Evolutionary conservation across 2,329 filamentous ascomycete genomes (phyloP), one percentile per base, ranked within the genome.

Genomic region (Teratosphaeria destructans): DNA sequence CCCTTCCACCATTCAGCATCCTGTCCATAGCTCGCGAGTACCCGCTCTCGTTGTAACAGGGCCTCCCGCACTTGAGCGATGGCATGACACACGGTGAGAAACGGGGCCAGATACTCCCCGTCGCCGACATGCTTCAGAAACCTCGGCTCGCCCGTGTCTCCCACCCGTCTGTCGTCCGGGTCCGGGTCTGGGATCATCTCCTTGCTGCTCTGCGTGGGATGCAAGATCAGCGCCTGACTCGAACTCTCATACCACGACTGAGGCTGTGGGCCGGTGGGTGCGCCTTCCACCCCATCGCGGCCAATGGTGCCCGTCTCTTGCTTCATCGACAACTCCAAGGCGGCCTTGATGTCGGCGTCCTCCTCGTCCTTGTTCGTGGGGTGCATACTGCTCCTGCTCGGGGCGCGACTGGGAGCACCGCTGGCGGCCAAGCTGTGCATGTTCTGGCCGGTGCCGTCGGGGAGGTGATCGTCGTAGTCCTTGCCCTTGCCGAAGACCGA

Each of bases 1-100:
- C 84, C 84, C 65, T 79, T 81, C 84, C 84, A 87, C 84, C 84
- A 87, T 11, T 83, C 79, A 1, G 75, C 64, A 60, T 84, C 78
- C 57, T 78, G 70, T 52, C 81, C 82, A 65, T 86, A 86, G 60
- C 80, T 75, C 2, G 72, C 67, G 27, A 78, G 70, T 5, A 75
- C 65, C 29, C 77, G 71, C 7, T 73, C 72, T n/a, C 78, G 74
- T 49, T 78, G 69, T 12, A 86, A 70, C 10, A 86, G 74, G 8
- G 80, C 79, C 66, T 85, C 82, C 59, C 83, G 77, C 23, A 79
- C 81, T 34, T 81, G 71, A 3, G 84, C 83, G 59, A 86, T 84
- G 23, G 79, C 77, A 66, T 85, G 82, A n/a, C 84, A 75, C 60
- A 87, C 85, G 5, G 82, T 84, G 52, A 87, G 66, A 23, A 85